A percentile compares a stretch with the other conserved stretches of the same genome.
phyloP scores from a whole-genome alignment of 176 grass and related monocot genomes.

The Rhynchospora tenuis region DNA sequence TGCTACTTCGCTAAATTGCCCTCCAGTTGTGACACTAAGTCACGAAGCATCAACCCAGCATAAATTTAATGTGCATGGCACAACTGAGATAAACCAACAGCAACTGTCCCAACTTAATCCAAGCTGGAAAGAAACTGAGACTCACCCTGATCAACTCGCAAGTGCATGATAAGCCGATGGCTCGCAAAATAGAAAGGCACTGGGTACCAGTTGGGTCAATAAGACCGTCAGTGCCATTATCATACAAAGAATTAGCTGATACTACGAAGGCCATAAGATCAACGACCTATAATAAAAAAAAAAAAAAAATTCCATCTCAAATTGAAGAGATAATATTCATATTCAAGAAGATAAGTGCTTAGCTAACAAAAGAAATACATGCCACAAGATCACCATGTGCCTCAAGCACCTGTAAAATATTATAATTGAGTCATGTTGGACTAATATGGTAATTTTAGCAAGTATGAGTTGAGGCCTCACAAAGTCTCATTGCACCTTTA shows the following conservation, averaged over 20 bases:
- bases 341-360: slow-evolving; percentile 16
- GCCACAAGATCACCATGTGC: slow-evolving; percentile 85
- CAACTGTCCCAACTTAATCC: not conserved
- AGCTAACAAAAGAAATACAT: slow-evolving; percentile 47
- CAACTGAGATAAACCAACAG: not conserved
- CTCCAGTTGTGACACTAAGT: not conserved
- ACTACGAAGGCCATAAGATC: slow-evolving; percentile 82
- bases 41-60: no score
- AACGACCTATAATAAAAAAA: slow-evolving; percentile 66
- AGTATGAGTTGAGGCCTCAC: not conserved
- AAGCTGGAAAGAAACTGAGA: not conserved
- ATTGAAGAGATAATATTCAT: slow-evolving; percentile 30
- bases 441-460: not conserved
- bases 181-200: slow-evolving; percentile 78
- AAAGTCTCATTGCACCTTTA: not conserved
- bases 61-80: not conserved
- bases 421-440: slow-evolving; percentile 10
- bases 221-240: slow-evolving; percentile 34
- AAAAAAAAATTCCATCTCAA: slow-evolving; percentile 31
- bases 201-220: slow-evolving; percentile 74
- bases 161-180: slow-evolving; percentile 82
- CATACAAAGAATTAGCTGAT: slow-evolving; percentile 74
- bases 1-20: not conserved
- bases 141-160: slow-evolving; percentile 80
- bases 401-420: slow-evolving; percentile 67